Evolutionary conservation across 345 rosid species (phyloP).

Genomic region (Salix dunnii): DNA sequence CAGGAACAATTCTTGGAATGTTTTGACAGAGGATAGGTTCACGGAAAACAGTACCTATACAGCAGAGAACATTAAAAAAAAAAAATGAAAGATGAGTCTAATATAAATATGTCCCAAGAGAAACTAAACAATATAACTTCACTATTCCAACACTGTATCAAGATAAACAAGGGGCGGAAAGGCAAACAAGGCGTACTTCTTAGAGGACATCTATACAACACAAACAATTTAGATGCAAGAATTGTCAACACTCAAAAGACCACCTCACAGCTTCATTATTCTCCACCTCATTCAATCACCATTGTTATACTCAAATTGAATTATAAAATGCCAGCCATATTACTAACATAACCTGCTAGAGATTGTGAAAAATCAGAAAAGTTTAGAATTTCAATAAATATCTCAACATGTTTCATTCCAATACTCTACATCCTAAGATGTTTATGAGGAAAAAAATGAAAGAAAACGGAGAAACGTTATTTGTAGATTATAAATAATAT

Average conservation of each 20-base stretch:
- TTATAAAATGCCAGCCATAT: background rate
- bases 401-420: background rate
- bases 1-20: constrained; percentile 86
- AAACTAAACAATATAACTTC: constrained; percentile 3
- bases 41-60: constrained; percentile 85
- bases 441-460: background rate
- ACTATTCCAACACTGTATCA: background rate
- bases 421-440: background rate
- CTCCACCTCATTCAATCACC: background rate
- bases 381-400: background rate
- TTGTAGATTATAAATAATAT: background rate
- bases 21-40: constrained; percentile 89
- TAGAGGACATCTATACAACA: background rate
- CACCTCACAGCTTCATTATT: background rate
- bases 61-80: background rate
- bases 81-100: too few relatives aligned
- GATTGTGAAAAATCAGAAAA: background rate
- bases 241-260: background rate
- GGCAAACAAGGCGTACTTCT: background rate
- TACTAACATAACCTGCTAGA: background rate
- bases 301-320: background rate
- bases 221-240: background rate
- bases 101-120: background rate
- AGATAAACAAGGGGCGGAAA: background rate
- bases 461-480: background rate